These are phyloP conservation scores for Camelina sativa DNA, from an alignment of 345 rosid species.

Conservation along the genomic window DNA sequence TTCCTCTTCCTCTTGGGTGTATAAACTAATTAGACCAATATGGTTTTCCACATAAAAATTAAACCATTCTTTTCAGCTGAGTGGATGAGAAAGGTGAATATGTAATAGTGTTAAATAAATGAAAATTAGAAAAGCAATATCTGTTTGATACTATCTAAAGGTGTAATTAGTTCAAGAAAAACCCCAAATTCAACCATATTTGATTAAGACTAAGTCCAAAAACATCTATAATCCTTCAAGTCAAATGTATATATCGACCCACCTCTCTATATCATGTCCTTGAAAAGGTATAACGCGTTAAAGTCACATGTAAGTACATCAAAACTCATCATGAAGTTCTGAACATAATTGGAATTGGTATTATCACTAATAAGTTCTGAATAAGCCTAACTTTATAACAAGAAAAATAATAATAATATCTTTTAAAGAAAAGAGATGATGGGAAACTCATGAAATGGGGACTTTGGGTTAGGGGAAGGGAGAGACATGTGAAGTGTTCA, in stretches of 20 bases:
- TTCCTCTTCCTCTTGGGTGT: conserved; percentile 33
- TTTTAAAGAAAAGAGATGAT: conserved; percentile 33
- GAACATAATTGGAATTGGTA: conserved; percentile 42
- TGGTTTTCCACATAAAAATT: conserved; percentile 25
- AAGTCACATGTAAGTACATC: conserved; percentile 47
- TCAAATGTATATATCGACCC: conserved; percentile 23
- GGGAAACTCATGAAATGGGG: conserved; percentile 44
- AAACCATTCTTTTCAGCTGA: conserved; percentile 10
- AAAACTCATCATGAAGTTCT: conserved; percentile 42
- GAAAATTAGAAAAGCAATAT: conserved; percentile 8
- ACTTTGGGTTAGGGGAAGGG: conserved; percentile 40
- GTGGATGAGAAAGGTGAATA: conserved; percentile 26
- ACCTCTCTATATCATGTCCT: conserved; percentile 38
- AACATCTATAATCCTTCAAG: conserved; percentile 23
- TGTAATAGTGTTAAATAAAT: conserved; percentile 13
- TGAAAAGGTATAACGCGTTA: conserved; percentile 37
- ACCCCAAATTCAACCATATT: conserved; percentile 22
- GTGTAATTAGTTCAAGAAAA: conserved; percentile 18
- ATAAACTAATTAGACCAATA: conserved; percentile 38
- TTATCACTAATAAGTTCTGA: conserved; percentile 38
- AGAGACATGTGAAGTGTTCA: conserved; percentile 48
- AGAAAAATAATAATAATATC: conserved; percentile 31
- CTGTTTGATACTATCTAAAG: conserved; percentile 18
- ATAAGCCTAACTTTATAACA: conserved; percentile 34
- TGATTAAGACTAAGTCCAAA: conserved; percentile 39